Evolutionary conservation across 257 asterid genomes (phyloP), one percentile per base, ranked within the genome.

Genomic region (Cinchona pubescens): DNA sequence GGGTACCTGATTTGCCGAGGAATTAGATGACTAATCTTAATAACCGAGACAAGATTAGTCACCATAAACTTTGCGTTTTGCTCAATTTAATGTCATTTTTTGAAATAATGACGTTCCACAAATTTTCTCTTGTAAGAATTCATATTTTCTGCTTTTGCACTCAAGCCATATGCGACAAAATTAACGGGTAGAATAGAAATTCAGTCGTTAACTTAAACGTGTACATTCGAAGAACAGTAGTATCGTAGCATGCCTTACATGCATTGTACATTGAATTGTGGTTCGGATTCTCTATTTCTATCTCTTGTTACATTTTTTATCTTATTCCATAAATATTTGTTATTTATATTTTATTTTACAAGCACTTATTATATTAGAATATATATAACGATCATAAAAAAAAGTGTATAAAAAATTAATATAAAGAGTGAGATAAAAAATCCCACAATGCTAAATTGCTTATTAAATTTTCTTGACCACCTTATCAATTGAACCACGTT

Each of bases 1-100:
- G 8, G 48, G 34, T 15, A 38, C 40, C 18, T 40, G 46, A 38
- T 66, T 23, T 42, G 69, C 46, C 8, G 43, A 16, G n/a, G 19
- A 37, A 5, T 10, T 53, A 14, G 13, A 35, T 56, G 40, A 72
- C 38, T 72, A 72, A 58, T 25, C 85, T 81, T 69, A 15, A 58
- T 48, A 69, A 23, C 66, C 55, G 73, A 73, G 81, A 69, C 49
- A 77, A 61, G 71, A 67, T 72, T 53, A 76, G 29, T 53, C 13
- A 35, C 62, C 30, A 2, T 35, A 56, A 27, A 23, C 45, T 10
- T 23, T 40, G 69, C 16, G 32, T 60, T 70, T 62, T n/a, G 56
- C 64, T 38, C 27, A 63, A 45, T 38, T 71, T 18, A n/a, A 63
- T 13, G 77, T 71, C 81, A 37, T 63, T 71, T 23, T 49, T 63